phyloP scores from a whole-genome alignment of 2,329 filamentous ascomycete genomes.

The Diaporthe longicolla region DNA sequence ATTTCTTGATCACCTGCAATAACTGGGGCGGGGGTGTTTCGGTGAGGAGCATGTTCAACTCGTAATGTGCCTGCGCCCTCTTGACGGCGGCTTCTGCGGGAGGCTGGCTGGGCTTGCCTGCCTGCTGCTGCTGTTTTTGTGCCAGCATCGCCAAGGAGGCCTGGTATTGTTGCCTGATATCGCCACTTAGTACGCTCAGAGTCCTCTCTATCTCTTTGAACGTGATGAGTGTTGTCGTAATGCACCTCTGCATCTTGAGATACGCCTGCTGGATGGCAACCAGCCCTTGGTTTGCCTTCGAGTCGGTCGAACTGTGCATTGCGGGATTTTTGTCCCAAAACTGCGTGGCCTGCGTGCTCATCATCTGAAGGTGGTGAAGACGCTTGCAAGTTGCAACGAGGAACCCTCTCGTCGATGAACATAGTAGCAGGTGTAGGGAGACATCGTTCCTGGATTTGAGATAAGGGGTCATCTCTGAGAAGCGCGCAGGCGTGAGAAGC shows the following conservation, averaged over 20 bases:
- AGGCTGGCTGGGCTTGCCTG: slow-evolving; percentile 55
- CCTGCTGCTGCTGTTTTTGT: slow-evolving; percentile 58
- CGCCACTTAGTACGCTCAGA: slow-evolving; percentile 62
- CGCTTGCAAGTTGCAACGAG: slow-evolving; percentile 78
- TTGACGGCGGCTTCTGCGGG: slow-evolving; percentile 60
- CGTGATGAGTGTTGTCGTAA: slow-evolving; percentile 67
- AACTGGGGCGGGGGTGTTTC: slow-evolving; percentile 62
- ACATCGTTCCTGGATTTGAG: slow-evolving; percentile 70
- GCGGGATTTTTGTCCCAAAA: slow-evolving; percentile 59
- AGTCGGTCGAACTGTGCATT: slow-evolving; percentile 46
- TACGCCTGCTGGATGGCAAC: slow-evolving; percentile 71
- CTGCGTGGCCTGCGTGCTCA: slow-evolving; percentile 64
- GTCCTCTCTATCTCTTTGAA: slow-evolving; percentile 75
- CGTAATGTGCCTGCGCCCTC: slow-evolving; percentile 62
- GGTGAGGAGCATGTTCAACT: slow-evolving; percentile 67
- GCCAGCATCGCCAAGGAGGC: slow-evolving; percentile 60
- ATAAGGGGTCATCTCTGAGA: slow-evolving; percentile 64
- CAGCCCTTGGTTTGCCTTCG: slow-evolving; percentile 58
- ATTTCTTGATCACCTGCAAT: slow-evolving; percentile 72
- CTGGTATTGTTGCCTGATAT: slow-evolving; percentile 67
- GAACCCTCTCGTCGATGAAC: slow-evolving; percentile 81
- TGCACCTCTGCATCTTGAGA: slow-evolving; percentile 66
- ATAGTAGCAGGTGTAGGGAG: slow-evolving; percentile 75
- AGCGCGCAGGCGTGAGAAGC: slow-evolving; percentile 63
- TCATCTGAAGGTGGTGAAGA: slow-evolving; percentile 68